Evolutionary conservation across 2,329 filamentous ascomycete genomes (phyloP), one percentile per base, ranked within the genome.

Genomic region (Penicillium hesseltinei): DNA sequence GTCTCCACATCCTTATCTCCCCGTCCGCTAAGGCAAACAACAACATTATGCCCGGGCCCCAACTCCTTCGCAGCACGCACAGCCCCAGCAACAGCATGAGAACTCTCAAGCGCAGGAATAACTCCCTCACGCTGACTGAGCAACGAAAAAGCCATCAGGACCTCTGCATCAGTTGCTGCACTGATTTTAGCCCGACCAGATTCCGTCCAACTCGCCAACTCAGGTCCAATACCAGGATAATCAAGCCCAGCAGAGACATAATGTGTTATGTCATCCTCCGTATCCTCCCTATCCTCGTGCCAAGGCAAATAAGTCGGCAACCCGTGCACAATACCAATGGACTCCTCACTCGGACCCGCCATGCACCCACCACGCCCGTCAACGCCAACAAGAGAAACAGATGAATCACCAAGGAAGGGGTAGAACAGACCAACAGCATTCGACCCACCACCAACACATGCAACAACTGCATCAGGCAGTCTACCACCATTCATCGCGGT

Each of bases 1-100:
- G 89, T 95, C 83, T 97, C 92, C 60, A 97, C 93, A 71, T 97
- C 94, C 84, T 97, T 97, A 76, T 97, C 93, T 57, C 93, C 93
- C 63, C 93, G 82, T 5, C 93, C 93, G 72, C 89, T 93, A 42
- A 97, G 73, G 76, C 92, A 97, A 64, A 97, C 90, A 57, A 97
- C 92, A 36, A 97, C 77, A 71, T 97, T 90, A 76, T 96, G 80
- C 47, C 84, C 91, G 76, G 90, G 89, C 59, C 83, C 82, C 88
- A 97, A 91, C 60, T 87, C 91, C 84, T 94, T 96, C 57, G 92
- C 92, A 59, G 96, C 77, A 78, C 96, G 86, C 50, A 97, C 77
- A 9, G 90, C 92, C 6, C 92, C 92, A 66, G 84, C 95, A 67
- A 97, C 86, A 17, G 92, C 93, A 79, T 97, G 93, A 0, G 91